phyloP scores from a whole-genome alignment of 75 land plant genomes.

The Adiantum capillusveneris region DNA sequence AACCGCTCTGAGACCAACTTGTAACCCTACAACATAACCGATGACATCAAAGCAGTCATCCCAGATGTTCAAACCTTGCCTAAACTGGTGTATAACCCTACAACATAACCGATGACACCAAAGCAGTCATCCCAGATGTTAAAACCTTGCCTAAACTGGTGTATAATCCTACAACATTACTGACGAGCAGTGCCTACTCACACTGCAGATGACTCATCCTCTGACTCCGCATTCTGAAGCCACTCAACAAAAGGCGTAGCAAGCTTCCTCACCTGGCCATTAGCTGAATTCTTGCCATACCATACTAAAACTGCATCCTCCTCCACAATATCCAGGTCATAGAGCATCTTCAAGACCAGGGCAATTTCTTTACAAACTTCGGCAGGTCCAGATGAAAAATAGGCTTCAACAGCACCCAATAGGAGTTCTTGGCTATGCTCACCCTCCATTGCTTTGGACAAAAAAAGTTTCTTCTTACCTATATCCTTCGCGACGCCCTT shows the following conservation, averaged over 20 bases:
- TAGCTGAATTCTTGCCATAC: constrained; percentile 23
- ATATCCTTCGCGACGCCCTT: constrained; percentile 91
- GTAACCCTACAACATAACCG: no score
- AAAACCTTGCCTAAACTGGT: no score
- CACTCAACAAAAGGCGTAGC: constrained; percentile 76
- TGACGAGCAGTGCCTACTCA: no score
- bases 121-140: no score
- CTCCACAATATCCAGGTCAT: constrained; percentile 77
- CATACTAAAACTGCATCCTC: constrained; percentile 66
- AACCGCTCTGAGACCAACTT: no score
- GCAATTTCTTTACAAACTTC: constrained; percentile 69
- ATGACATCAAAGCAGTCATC: no score
- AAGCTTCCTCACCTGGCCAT: constrained; percentile 42
- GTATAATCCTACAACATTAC: no score
- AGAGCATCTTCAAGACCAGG: constrained; percentile 57
- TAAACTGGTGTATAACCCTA: no score
- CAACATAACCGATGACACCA: no score
- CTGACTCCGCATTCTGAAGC: constrained; percentile 91
- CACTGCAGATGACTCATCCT: no score
- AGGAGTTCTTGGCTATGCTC: constrained; percentile 56
- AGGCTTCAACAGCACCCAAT: constrained; percentile 56
- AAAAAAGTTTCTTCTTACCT: constrained; percentile 53
- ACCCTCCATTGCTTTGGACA: constrained; percentile 39
- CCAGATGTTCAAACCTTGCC: no score
- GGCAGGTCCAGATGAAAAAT: constrained; percentile 25